These are phyloP conservation scores for Cutaneotrichosporon cavernicola DNA, from an alignment of 1,284 basidiomycete species.

Conservation along the genomic window DNA sequence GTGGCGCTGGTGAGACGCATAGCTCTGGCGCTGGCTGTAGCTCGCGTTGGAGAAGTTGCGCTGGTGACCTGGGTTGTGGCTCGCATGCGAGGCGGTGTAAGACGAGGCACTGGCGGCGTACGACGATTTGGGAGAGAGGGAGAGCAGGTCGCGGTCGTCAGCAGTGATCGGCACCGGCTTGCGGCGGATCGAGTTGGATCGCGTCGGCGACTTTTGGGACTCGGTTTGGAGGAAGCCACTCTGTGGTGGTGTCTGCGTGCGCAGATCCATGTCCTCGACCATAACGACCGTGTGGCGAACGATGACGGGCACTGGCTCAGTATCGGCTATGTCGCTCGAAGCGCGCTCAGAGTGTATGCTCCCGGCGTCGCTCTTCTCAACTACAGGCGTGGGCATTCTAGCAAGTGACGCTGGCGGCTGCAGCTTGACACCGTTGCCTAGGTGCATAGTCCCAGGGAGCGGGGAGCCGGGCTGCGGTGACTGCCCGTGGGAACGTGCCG, in stretches of 20 bases:
- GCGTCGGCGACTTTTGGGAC: conserved; percentile 6
- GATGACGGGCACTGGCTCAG: conserved; percentile 13
- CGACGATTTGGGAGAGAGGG: conserved; percentile 22
- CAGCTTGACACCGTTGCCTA: conserved; percentile 6
- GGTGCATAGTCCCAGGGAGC: not conserved
- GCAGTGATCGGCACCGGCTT: conserved; percentile 45
- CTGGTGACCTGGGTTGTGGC: not conserved
- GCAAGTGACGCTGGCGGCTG: conserved; percentile 2
- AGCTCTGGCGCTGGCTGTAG: conserved; percentile 1
- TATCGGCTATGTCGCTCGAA: conserved; percentile 11
- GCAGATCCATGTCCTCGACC: conserved; percentile 19
- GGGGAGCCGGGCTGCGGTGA: not conserved
- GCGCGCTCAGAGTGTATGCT: conserved; percentile 6
- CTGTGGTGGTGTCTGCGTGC: conserved; percentile 4
- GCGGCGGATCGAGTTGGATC: conserved; percentile 34
- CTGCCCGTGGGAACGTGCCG: conserved; percentile 3
- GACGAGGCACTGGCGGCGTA: not conserved
- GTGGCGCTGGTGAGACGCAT: not conserved
- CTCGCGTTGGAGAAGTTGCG: not conserved
- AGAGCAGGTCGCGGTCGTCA: conserved; percentile 40
- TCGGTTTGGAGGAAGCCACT: conserved; percentile 8
- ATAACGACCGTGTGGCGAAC: conserved; percentile 42
- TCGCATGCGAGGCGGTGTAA: not conserved
- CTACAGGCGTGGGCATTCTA: conserved; percentile 18
- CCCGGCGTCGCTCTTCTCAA: conserved; percentile 11